Evolutionary conservation across 441 rosid genomes (phyloP).

Genomic region (Brassica hybrid): DNA sequence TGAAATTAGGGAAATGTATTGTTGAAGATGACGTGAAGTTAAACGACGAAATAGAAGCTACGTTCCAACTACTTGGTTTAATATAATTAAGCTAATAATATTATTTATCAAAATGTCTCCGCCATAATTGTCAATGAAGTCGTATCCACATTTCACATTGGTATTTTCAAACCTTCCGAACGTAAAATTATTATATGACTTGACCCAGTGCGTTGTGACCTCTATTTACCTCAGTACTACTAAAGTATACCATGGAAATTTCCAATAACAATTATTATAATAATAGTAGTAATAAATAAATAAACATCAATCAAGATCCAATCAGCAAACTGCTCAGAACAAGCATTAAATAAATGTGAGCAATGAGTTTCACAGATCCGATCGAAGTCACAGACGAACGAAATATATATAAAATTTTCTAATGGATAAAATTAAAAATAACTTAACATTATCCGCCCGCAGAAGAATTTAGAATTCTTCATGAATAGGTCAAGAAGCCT

Average conservation of each 20-base stretch:
- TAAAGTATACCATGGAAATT: neutral
- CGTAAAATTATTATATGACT: constrained; percentile 31
- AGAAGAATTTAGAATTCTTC: neutral
- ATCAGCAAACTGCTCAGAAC: neutral
- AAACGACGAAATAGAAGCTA: constrained; percentile 25
- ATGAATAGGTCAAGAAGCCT: neutral
- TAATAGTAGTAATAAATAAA: neutral
- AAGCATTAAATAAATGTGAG: constrained; percentile 31
- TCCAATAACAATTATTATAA: neutral
- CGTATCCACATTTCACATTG: constrained; percentile 21
- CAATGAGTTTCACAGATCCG: constrained; percentile 33
- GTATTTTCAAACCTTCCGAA: neutral
- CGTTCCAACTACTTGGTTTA: constrained; percentile 33
- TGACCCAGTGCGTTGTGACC: constrained; percentile 24
- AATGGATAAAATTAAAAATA: neutral
- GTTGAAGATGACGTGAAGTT: constrained; percentile 21
- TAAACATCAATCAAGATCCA: neutral
- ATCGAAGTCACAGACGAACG: constrained; percentile 33
- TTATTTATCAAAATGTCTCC: neutral
- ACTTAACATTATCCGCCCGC: neutral
- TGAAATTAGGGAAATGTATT: neutral
- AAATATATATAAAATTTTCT: neutral
- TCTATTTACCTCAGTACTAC: constrained; percentile 5
- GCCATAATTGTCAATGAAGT: constrained; percentile 23
- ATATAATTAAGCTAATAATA: neutral